These are phyloP conservation scores for Termitomyces heimii DNA, from an alignment of 768 basidiomycete genomes.

Conservation along the genomic window DNA sequence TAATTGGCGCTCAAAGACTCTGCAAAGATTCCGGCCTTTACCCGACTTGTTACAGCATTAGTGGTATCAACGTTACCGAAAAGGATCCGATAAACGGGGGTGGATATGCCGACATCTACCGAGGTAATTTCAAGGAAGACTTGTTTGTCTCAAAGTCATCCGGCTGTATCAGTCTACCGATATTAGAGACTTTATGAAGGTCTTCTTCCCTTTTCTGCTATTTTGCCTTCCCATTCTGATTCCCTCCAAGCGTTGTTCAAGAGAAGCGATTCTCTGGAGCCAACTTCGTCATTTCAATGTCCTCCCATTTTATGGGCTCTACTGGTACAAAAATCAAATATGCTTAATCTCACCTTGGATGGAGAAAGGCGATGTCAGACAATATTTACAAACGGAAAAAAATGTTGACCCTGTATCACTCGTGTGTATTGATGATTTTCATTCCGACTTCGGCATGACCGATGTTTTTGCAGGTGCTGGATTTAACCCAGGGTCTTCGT, in stretches of 20 bases:
- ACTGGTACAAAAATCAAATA: not conserved
- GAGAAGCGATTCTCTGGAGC: not conserved
- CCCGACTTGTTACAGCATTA: not conserved
- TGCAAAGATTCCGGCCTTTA: not conserved
- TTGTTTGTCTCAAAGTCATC: not conserved
- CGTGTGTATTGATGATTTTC: not conserved
- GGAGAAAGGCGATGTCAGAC: not conserved
- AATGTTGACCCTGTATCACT: not conserved
- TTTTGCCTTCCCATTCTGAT: not conserved
- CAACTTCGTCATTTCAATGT: not conserved
- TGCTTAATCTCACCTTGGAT: constrained; percentile 1
- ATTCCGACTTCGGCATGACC: not conserved
- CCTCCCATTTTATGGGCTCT: not conserved
- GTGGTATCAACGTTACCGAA: not conserved
- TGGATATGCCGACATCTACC: not conserved
- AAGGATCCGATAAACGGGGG: not conserved
- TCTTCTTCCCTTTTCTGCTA: not conserved
- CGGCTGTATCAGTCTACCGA: not conserved
- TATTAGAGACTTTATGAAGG: not conserved
- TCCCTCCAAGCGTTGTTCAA: not conserved
- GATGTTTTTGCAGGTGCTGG: not conserved
- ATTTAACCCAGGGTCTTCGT: not conserved
- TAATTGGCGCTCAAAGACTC: not conserved
- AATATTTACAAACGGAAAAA: not conserved
- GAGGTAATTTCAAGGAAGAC: not conserved